These are phyloP conservation scores for Coniella vitis DNA, from an alignment of 2,329 filamentous ascomycete species.

Conservation along the genomic window DNA sequence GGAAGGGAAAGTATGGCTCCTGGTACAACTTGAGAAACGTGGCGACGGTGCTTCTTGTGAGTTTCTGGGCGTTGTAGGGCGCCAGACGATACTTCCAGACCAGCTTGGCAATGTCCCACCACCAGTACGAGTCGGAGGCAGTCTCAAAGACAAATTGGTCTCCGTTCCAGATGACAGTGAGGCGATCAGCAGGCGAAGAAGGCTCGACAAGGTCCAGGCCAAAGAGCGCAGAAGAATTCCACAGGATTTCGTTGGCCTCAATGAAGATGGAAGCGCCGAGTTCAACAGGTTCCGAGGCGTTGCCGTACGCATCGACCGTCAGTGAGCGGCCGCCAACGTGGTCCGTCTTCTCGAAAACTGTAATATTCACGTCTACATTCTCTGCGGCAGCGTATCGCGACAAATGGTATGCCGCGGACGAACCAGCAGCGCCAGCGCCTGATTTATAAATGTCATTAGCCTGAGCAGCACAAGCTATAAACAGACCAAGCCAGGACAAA, in stretches of 20 bases:
- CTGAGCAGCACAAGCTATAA: background rate
- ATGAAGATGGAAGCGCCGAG: conserved; percentile 92
- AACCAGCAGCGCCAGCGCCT: conserved; percentile 87
- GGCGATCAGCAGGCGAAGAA: conserved; percentile 41
- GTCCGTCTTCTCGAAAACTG: conserved; percentile 73
- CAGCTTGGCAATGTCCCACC: conserved; percentile 75
- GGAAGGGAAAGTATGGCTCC: conserved; percentile 75
- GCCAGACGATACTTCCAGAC: conserved; percentile 80
- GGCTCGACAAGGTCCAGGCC: conserved; percentile 52
- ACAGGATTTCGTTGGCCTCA: conserved; percentile 72
- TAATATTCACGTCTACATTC: conserved; percentile 65
- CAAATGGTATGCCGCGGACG: conserved; percentile 81
- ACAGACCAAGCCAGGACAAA: background rate
- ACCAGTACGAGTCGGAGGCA: conserved; percentile 52
- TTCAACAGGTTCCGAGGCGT: conserved; percentile 65
- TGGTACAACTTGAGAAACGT: conserved; percentile 78
- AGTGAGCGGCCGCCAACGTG: conserved; percentile 82
- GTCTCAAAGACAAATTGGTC: conserved; percentile 63
- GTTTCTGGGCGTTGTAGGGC: conserved; percentile 63
- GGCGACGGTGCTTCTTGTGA: conserved; percentile 65
- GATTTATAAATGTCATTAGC: background rate
- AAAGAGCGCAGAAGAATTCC: conserved; percentile 64
- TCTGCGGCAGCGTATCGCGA: conserved; percentile 59
- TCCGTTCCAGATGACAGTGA: conserved; percentile 82
- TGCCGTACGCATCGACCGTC: conserved; percentile 70